Evolutionary conservation across 108 stramenopile genomes (phyloP), one percentile per base, ranked within the genome.

Genomic region (Cyclotella kingstonii): DNA sequence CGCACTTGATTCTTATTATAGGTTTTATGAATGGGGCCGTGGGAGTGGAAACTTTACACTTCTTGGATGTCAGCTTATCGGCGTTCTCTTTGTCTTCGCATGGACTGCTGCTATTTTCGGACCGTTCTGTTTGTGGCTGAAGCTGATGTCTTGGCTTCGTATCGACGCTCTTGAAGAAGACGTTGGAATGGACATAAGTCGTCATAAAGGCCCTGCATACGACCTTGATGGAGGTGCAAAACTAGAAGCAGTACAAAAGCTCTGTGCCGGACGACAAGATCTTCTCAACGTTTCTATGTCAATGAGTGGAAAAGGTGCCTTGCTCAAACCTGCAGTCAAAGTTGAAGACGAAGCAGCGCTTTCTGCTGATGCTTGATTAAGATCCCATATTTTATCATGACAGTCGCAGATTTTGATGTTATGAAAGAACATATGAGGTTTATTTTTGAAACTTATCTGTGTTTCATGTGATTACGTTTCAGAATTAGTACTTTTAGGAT

Each of bases 101-200:
- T 98, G 97, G 97, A 85, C 86, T 11, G 45, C 34, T 25, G 56
- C 34, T 29, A 58, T 87, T 47, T 89, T 90, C 77, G 70, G 73
- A 36, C 87, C 88, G 4, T 91, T 96, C 63, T 94, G 91, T 73
- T 53, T 80, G 18, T n/a, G 78, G 25, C 82, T 94, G 44, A 82
- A 86, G 54, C 21, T 41, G 3, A 29, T 75, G 40, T 83, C 86
- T 23, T 81, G 86, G 82, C 82, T 93, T 67, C 93, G 95, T 57
- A 87, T 96, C 55, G 85, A 87, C 65, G 54, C 83, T 60, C 73
- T 91, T 2, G 89, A 87, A 51, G 89, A 91, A 55, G 83, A 86
- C 41, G 89, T 87, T 54, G 89, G 89, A 53, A 77, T 87, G 69
- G 89, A 91, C 63, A 82, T 91, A 34, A 81, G 80, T 46, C 86